Evolutionary conservation across 805 yeast species (phyloP).

Genomic region (Candida chauliodis): DNA sequence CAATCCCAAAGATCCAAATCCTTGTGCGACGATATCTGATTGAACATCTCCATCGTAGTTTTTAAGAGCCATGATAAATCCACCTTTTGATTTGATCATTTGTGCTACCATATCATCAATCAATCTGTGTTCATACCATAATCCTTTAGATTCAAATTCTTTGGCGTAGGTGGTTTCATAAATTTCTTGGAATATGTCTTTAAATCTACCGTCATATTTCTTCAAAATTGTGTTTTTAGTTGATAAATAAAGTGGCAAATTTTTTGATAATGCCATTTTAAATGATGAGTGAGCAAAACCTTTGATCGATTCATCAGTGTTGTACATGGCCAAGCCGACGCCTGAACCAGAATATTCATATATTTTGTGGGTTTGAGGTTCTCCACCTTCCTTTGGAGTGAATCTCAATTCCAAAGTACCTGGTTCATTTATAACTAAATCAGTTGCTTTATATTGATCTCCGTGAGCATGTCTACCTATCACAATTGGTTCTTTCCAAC

Average conservation of each 20-base stretch:
- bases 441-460: slow-evolving; percentile 82
- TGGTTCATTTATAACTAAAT: slow-evolving; percentile 60
- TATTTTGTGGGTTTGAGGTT: slow-evolving; percentile 47
- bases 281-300: slow-evolving; percentile 82
- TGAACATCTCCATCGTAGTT: slow-evolving; percentile 87
- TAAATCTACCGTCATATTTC: slow-evolving; percentile 79
- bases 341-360: slow-evolving; percentile 65
- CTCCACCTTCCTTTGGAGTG: slow-evolving; percentile 58
- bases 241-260: slow-evolving; percentile 62
- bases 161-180: slow-evolving; percentile 56
- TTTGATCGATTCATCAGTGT: slow-evolving; percentile 71
- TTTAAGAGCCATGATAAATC: slow-evolving; percentile 75
- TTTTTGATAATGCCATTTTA: slow-evolving; percentile 64
- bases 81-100: slow-evolving; percentile 82
- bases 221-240: slow-evolving; percentile 81
- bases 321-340: slow-evolving; percentile 80
- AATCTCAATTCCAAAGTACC: slow-evolving; percentile 66
- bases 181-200: slow-evolving; percentile 70
- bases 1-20: slow-evolving; percentile 78
- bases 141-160: slow-evolving; percentile 56
- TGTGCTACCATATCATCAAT: slow-evolving; percentile 90
- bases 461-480: slow-evolving; percentile 87
- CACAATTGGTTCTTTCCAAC: slow-evolving; percentile 79
- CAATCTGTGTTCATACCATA: slow-evolving; percentile 76
- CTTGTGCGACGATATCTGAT: slow-evolving; percentile 83